Evolutionary conservation across 768 basidiomycete species (phyloP), one percentile per base, ranked within the genome.

Genomic region (Kwoniella sp.): DNA sequence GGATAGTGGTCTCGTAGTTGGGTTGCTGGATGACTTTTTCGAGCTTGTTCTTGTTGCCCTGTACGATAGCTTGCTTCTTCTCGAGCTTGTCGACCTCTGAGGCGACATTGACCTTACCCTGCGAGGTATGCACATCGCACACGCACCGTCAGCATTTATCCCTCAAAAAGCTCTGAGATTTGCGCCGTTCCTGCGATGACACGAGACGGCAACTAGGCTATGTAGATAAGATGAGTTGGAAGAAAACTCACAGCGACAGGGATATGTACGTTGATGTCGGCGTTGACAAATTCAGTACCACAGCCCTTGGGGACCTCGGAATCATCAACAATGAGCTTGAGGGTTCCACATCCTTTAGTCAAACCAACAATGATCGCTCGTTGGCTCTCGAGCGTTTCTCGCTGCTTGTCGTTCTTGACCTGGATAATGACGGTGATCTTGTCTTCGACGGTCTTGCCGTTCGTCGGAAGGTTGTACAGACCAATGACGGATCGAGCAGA

Each of bases 21-120:
- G 87, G 82, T 68, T 90, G 88, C 1, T 85, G 83, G 65, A 88
- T 85, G 19, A 87, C 77, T 79, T 92, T 94, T 63, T 82, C 69
- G 37, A 95, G 82, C 83, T 96, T 97, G 58, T 88, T 86, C 47
- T 90, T 81, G 68, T 86, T 88, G 55, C 90, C 67, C 56, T 84
- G 83, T 1, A 86, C 87, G 10, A 92, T 81, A 40, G 88, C 86
- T 1, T 90, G 84, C 81, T 94, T 96, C 86, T 96, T 97, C 75
- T 91, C 87, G 65, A 88, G 88, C 80, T 94, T 97, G 44, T 85
- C 83, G 49, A 96, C 89, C 80, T 98, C 95, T 1, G 85, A 86
- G 50, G 91, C 88, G 6, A 95, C 82, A 80, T 98, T 89, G 19
- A 99, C 88, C 46, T 94, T 86, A 25, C 94, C 92, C 92, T 96